Evolutionary conservation across 2,329 filamentous ascomycete species (phyloP).

Genomic region (Graphilbum ipis-grandicollis): DNA sequence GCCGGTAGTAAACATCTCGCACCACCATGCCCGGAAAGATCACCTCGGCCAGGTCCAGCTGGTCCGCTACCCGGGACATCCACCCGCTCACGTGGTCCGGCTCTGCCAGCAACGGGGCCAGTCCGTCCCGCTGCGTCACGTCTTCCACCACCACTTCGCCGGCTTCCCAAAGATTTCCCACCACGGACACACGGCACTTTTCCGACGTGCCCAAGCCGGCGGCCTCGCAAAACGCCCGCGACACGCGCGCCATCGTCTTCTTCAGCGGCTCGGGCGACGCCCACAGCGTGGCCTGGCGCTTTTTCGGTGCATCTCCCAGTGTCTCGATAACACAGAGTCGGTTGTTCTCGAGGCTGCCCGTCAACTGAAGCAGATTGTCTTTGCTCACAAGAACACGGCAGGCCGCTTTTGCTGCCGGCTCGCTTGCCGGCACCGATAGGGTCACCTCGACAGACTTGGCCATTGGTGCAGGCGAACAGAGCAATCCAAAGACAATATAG

Average conservation of each 20-base stretch:
- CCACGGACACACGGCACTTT: slow-evolving; percentile 33
- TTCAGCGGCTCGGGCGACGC: slow-evolving; percentile 8
- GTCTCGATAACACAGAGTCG: slow-evolving; percentile 7
- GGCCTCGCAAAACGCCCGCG: slow-evolving; percentile 54
- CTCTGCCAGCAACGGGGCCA: slow-evolving; percentile 10
- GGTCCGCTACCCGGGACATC: slow-evolving; percentile 17
- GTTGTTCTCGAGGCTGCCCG: slow-evolving; percentile 8
- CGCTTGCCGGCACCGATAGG: slow-evolving; percentile 1
- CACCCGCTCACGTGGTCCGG: slow-evolving; percentile 17
- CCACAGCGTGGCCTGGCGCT: slow-evolving; percentile 8
- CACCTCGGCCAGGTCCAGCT: slow-evolving; percentile 35
- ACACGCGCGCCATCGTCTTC: slow-evolving; percentile 33
- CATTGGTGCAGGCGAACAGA: no score
- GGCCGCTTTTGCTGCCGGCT: slow-evolving; percentile 6
- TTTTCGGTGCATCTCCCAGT: neutral
- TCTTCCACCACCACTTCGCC: slow-evolving; percentile 44
- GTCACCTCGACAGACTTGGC: slow-evolving; percentile 3
- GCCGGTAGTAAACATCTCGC: slow-evolving; percentile 40
- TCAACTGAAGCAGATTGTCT: slow-evolving; percentile 9
- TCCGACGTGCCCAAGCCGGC: slow-evolving; percentile 59
- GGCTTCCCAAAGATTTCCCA: slow-evolving; percentile 32
- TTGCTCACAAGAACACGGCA: slow-evolving; percentile 8
- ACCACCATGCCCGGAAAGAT: slow-evolving; percentile 55
- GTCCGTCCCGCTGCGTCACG: slow-evolving; percentile 22
- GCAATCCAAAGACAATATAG: no score